Evolutionary conservation across 345 rosid species (phyloP).

Genomic region (Syzygium aromaticum): DNA sequence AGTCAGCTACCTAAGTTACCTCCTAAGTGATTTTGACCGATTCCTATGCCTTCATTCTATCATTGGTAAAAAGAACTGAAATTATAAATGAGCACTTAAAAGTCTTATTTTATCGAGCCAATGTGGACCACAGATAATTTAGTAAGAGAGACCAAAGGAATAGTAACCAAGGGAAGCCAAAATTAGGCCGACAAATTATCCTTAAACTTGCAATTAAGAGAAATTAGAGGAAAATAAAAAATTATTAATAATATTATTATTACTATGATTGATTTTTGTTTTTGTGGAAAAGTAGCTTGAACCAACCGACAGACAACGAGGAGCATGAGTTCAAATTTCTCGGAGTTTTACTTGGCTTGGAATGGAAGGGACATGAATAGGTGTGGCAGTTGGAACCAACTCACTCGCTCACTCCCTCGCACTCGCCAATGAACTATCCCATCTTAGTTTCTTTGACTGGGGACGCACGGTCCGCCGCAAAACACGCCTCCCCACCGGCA

Average conservation of each 20-base stretch:
- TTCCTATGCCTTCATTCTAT: background rate
- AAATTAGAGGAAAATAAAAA: background rate
- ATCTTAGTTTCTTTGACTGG: constrained; percentile 1
- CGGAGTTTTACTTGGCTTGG: constrained; percentile 52
- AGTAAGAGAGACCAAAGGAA: background rate
- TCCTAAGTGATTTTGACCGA: background rate
- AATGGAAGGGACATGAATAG: constrained; percentile 57
- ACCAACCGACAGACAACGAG: constrained; percentile 54
- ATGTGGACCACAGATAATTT: background rate
- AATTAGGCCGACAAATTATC: background rate
- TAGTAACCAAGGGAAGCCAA: background rate
- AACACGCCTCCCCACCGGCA: background rate
- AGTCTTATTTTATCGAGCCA: background rate
- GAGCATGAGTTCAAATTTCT: constrained; percentile 17
- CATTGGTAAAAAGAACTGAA: background rate
- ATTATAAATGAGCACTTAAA: background rate
- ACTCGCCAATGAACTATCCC: background rate
- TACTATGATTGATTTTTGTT: background rate
- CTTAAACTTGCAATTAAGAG: background rate
- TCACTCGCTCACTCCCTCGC: constrained; percentile 5
- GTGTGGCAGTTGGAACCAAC: constrained; percentile 40
- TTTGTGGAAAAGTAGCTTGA: constrained; percentile 40
- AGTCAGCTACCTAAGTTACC: background rate
- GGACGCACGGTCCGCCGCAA: constrained; percentile 23
- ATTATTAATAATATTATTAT: background rate